Conservation (phyloP, 1,284 basidiomycete species). For the Ceratobasidium sp. region DNA sequence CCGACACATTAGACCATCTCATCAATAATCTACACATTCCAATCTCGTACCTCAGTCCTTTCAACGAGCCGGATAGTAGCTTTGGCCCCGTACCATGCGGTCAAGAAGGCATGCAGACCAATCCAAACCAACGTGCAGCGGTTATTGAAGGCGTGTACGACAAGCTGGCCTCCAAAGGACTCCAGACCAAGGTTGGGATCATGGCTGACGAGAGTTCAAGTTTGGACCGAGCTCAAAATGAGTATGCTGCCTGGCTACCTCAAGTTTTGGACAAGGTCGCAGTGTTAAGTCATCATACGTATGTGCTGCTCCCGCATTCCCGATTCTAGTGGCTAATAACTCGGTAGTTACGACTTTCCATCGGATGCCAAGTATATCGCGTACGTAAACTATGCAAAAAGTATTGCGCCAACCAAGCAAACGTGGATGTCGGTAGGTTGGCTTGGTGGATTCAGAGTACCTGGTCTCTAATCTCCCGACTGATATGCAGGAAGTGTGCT, state of each 20-base stretch:
- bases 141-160: constrained; percentile 45
- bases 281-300: constrained; percentile 46
- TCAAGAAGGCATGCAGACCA: constrained; percentile 49
- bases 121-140: constrained; percentile 45
- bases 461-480: background rate
- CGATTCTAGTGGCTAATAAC: constrained; percentile 25
- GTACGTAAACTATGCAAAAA: constrained; percentile 27
- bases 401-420: constrained; percentile 26
- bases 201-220: constrained; percentile 45
- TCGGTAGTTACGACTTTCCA: constrained; percentile 39
- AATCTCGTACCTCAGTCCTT: constrained; percentile 47
- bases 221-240: constrained; percentile 43
- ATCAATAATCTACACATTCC: constrained; percentile 44
- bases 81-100: constrained; percentile 43
- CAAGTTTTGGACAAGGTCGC: constrained; percentile 43
- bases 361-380: constrained; percentile 36
- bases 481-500: constrained; percentile 18
- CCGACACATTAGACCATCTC: constrained; percentile 45
- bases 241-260: constrained; percentile 46
- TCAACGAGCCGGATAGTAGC: constrained; percentile 46
- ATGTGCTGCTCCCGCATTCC: constrained; percentile 39
- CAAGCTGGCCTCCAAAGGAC: constrained; percentile 42
- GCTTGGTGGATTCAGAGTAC: background rate
- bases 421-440: constrained; percentile 35
- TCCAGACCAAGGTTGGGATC: constrained; percentile 43